Evolutionary conservation across 2,329 filamentous ascomycete species (phyloP).

Genomic region (Colletotrichum sp.): DNA sequence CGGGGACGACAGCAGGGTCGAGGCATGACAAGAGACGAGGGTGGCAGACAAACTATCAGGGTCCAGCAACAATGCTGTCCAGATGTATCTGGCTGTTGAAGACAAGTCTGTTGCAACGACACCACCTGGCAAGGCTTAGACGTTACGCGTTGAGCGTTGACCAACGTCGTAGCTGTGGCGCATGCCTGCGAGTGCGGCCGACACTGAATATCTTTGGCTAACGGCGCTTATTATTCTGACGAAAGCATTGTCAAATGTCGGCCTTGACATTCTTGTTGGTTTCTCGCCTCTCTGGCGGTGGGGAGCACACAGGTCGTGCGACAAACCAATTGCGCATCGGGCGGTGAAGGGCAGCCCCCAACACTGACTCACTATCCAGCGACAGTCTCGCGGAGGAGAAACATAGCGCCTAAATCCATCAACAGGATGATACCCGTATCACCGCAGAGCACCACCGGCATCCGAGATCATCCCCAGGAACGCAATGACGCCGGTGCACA

Average conservation of each 20-base stretch:
- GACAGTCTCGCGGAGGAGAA: not conserved
- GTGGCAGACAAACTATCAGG: not conserved
- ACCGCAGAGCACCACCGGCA: not conserved
- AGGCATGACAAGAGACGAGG: not conserved
- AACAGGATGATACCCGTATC: not conserved
- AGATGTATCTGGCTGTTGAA: not conserved
- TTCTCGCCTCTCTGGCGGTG: not conserved
- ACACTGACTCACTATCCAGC: not conserved
- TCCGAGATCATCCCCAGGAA: not conserved
- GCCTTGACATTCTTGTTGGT: not conserved
- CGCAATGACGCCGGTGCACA: not conserved
- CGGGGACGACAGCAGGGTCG: not conserved
- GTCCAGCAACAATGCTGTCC: not conserved
- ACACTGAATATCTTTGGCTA: not conserved
- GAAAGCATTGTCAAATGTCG: not conserved
- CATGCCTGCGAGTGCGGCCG: not conserved
- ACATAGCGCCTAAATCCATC: not conserved
- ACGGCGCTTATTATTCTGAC: not conserved
- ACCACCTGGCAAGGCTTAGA: not conserved
- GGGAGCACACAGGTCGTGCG: not conserved
- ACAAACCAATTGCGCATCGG: not conserved
- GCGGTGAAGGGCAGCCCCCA: not conserved
- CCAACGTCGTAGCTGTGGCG: not conserved
- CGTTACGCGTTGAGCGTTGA: not conserved
- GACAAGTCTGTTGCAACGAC: conserved; percentile 3